Conservation (phyloP, 495 filamentous ascomycete species). For the Xylaria cubensis region DNA sequence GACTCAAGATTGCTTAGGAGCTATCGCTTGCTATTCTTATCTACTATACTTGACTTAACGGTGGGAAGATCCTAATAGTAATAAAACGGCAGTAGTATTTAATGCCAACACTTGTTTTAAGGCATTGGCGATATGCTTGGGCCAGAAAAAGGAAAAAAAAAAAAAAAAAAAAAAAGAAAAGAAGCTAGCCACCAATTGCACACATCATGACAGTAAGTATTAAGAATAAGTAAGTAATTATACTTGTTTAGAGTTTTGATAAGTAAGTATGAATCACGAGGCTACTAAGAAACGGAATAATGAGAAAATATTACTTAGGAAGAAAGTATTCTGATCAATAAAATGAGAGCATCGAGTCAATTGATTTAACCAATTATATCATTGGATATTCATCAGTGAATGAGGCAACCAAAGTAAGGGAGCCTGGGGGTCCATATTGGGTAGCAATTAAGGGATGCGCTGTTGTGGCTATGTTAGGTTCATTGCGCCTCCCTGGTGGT, state of each 20-base stretch:
- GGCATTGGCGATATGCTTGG: not conserved
- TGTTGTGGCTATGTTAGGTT: not conserved
- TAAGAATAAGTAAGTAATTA: not conserved
- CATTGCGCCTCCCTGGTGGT: not conserved
- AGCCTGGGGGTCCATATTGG: not conserved
- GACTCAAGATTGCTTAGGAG: not conserved
- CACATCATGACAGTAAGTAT: not conserved
- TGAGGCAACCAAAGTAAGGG: not conserved
- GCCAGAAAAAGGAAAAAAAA: too few relatives aligned
- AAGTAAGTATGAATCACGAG: not conserved
- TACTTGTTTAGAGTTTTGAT: not conserved
- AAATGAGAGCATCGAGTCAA: too few relatives aligned
- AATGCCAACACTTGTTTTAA: not conserved
- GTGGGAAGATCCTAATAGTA: not conserved
- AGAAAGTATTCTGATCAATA: not conserved
- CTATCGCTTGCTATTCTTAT: too few relatives aligned
- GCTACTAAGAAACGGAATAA: not conserved
- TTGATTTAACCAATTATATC: too few relatives aligned
- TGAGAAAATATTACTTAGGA: not conserved
- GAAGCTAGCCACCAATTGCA: not conserved
- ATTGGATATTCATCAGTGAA: not conserved
- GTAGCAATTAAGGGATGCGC: constrained; percentile 3
- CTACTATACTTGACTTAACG: not conserved
- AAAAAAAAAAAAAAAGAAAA: too few relatives aligned
- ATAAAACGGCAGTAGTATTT: not conserved